Conservation (phyloP, 2,329 filamentous ascomycete genomes). For the Botrytis pseudocinerea region DNA sequence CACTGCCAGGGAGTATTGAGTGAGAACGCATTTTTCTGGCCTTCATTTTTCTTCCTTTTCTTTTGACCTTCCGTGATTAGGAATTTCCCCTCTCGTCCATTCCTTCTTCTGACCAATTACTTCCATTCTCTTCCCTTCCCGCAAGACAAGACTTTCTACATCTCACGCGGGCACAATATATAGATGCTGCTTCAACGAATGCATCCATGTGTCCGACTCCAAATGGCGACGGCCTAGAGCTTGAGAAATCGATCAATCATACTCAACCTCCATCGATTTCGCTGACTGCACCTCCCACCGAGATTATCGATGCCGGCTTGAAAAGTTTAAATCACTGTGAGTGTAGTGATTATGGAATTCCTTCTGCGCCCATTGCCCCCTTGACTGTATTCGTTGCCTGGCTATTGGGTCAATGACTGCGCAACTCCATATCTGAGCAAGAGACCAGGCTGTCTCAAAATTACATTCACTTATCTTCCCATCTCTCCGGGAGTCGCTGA, state of each 20-base stretch:
- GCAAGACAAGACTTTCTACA: background rate
- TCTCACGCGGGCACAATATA: constrained; percentile 21
- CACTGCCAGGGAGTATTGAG: background rate
- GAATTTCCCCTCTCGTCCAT: constrained; percentile 30
- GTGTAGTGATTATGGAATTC: constrained; percentile 20
- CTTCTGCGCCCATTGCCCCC: background rate
- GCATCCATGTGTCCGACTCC: constrained; percentile 41
- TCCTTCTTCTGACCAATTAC: constrained; percentile 20
- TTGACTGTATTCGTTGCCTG: background rate
- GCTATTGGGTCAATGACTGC: background rate
- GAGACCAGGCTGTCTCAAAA: background rate
- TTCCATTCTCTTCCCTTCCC: background rate
- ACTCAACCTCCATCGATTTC: constrained; percentile 37
- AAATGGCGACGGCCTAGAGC: constrained; percentile 40
- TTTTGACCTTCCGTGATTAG: background rate
- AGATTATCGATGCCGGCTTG: constrained; percentile 69
- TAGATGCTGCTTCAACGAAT: constrained; percentile 37
- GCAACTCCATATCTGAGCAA: background rate
- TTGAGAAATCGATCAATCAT: constrained; percentile 36
- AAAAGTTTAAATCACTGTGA: constrained; percentile 77
- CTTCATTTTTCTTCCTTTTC: background rate
- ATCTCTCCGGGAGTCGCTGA: background rate
- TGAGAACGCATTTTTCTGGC: constrained; percentile 1
- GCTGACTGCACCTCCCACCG: constrained; percentile 34
- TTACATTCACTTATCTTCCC: background rate